phyloP scores from a whole-genome alignment of 176 grass and related monocot genomes.

The Metroxylon sagu region DNA sequence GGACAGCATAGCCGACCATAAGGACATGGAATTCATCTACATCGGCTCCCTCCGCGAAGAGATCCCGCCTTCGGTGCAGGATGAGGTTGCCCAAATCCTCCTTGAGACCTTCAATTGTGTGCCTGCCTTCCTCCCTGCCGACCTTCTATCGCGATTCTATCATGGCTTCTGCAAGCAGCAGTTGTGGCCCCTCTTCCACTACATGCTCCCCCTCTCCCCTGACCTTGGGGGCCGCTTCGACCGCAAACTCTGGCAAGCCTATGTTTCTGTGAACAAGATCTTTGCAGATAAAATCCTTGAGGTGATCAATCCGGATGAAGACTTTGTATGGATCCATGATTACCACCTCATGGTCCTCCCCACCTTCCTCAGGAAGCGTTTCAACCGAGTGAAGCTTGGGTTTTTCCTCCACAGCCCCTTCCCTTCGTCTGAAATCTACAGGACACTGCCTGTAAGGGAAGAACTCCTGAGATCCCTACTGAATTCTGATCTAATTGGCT shows the following conservation, averaged over 20 bases:
- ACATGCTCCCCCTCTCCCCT: constrained; percentile 17
- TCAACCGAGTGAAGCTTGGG: constrained; percentile 2
- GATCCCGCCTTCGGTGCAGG: constrained; percentile 3
- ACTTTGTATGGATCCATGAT: constrained; percentile 13
- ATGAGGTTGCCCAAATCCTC: constrained; percentile 3
- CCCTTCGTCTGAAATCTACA: constrained; percentile 14
- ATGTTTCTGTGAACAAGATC: constrained; percentile 2
- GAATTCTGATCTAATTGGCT: constrained; percentile 15
- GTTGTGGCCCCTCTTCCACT: constrained; percentile 6
- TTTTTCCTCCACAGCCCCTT: constrained; percentile 17
- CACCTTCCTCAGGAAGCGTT: constrained; percentile 6
- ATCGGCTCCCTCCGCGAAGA: constrained; percentile 7
- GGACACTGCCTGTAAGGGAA: constrained; percentile 12
- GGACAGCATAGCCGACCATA: constrained; percentile 5
- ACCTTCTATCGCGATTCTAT: constrained; percentile 13
- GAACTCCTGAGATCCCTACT: constrained; percentile 11
- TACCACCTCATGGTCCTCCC: constrained; percentile 17
- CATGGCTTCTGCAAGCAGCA: constrained; percentile 16
- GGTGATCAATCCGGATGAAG: constrained; percentile 17
- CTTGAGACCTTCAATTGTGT: constrained; percentile 11
- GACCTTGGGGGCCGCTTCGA: constrained; percentile 13
- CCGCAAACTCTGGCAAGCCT: constrained; percentile 2
- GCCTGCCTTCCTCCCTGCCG: constrained; percentile 3
- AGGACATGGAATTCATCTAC: constrained; percentile 12
- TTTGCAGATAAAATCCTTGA: constrained; percentile 11